These are phyloP conservation scores for Trichocladium uniseriatum DNA, from an alignment of 495 filamentous ascomycete species.

Conservation along the genomic window DNA sequence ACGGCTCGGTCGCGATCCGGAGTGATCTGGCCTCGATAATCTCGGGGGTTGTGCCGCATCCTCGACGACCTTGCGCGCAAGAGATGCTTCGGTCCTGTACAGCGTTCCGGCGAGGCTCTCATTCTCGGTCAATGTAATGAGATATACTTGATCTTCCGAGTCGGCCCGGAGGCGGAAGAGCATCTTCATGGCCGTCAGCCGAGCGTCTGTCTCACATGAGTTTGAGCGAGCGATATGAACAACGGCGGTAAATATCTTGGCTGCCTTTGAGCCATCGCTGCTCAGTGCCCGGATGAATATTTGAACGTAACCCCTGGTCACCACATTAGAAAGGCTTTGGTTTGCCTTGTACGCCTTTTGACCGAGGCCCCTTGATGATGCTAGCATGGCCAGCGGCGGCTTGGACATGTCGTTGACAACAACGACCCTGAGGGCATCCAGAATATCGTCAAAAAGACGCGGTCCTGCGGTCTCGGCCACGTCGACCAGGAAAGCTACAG, in stretches of 20 bases:
- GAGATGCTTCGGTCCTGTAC: conserved; percentile 52
- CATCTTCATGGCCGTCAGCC: conserved; percentile 72
- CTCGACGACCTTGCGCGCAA: conserved; percentile 42
- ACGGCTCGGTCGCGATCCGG: conserved; percentile 30
- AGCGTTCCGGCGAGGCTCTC: conserved; percentile 62
- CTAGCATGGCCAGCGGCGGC: conserved; percentile 26
- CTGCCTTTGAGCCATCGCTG: conserved; percentile 41
- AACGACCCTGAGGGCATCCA: conserved; percentile 39
- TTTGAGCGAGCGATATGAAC: conserved; percentile 50
- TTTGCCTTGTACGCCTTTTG: conserved; percentile 18
- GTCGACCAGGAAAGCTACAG: conserved; percentile 40
- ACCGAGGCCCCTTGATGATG: conserved; percentile 14
- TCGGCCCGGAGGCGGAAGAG: conserved; percentile 79
- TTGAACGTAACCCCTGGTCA: conserved; percentile 45
- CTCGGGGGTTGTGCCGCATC: conserved; percentile 37
- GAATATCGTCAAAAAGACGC: conserved; percentile 43
- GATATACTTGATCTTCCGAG: conserved; percentile 58
- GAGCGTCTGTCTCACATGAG: conserved; percentile 52
- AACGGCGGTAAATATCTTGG: conserved; percentile 44
- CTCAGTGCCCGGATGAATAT: conserved; percentile 55
- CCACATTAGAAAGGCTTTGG: conserved; percentile 46
- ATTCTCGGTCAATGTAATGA: conserved; percentile 56
- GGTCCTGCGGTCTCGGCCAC: conserved; percentile 41
- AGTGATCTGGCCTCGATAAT: conserved; percentile 28
- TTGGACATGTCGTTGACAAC: conserved; percentile 32